phyloP scores from a whole-genome alignment of 306 rosid species.

The Gleditsia sinensis region DNA sequence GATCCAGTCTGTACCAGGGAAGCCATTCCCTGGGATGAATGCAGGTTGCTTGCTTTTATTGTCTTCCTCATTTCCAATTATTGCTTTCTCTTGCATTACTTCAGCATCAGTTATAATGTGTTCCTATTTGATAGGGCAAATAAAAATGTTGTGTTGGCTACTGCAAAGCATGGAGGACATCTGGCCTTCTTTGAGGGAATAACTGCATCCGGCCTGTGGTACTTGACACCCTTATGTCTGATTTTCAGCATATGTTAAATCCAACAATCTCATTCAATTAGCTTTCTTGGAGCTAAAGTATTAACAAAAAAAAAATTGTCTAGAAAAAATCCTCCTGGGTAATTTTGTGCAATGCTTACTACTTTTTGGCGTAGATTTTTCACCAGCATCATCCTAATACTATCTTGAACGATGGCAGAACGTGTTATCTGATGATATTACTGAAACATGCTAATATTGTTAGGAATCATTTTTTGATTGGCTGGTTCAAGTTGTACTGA shows the following conservation, averaged over 20 bases:
- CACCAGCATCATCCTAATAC: background rate
- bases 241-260: conserved; percentile 18
- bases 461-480: conserved; percentile 17
- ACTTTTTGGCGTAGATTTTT: background rate
- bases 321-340: background rate
- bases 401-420: background rate
- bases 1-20: conserved; percentile 96
- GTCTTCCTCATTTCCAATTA: conserved; percentile 7
- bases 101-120: background rate
- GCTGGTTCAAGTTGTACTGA: conserved; percentile 15
- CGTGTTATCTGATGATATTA: background rate
- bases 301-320: background rate
- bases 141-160: conserved; percentile 71
- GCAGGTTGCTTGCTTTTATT: conserved; percentile 67
- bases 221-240: conserved; percentile 29
- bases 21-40: conserved; percentile 99
- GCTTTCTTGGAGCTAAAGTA: background rate
- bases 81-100: conserved; percentile 21
- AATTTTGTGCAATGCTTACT: background rate
- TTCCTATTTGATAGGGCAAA: conserved; percentile 55
- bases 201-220: conserved; percentile 80
- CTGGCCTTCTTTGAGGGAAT: conserved; percentile 88
- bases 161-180: conserved; percentile 80
- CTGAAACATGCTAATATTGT: background rate
- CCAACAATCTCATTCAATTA: conserved; percentile 12